Percentiles rank a stretch among this genome's conserved stretches.
Conservation (phyloP, 2,329 filamentous ascomycete species). For the Paraconiothyrium brasiliense region DNA sequence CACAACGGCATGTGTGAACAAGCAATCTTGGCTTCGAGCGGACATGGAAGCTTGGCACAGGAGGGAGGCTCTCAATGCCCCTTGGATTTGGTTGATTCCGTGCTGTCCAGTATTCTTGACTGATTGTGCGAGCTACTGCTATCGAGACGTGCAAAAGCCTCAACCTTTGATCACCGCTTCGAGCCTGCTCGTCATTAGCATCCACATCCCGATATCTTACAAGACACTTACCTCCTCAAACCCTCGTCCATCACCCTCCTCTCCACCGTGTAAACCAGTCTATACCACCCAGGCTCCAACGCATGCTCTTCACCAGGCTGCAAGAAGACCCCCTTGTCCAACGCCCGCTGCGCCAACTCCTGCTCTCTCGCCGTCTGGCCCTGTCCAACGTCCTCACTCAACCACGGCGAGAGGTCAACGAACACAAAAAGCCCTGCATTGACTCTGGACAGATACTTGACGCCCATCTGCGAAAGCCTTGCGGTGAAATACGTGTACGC, state of each 20-base stretch:
- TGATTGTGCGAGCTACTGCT: background rate
- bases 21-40: background rate
- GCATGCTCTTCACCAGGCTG: slow-evolving; percentile 46
- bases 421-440: slow-evolving; percentile 69
- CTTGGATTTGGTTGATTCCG: background rate
- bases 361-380: slow-evolving; percentile 23
- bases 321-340: slow-evolving; percentile 29
- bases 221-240: slow-evolving; percentile 28
- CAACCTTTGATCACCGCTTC: background rate
- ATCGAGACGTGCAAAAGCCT: background rate
- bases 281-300: slow-evolving; percentile 53
- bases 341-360: slow-evolving; percentile 36
- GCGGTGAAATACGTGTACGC: slow-evolving; percentile 52
- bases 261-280: slow-evolving; percentile 51
- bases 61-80: background rate
- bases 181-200: background rate
- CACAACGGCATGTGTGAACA: background rate
- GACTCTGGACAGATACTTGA: slow-evolving; percentile 58
- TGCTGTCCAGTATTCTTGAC: background rate
- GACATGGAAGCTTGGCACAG: background rate
- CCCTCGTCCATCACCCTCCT: slow-evolving; percentile 48
- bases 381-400: slow-evolving; percentile 32
- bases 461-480: slow-evolving; percentile 53
- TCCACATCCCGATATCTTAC: background rate
- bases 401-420: slow-evolving; percentile 55